phyloP scores from a whole-genome alignment of 2,329 filamentous ascomycete genomes.

The Arthrobotrys conoides region DNA sequence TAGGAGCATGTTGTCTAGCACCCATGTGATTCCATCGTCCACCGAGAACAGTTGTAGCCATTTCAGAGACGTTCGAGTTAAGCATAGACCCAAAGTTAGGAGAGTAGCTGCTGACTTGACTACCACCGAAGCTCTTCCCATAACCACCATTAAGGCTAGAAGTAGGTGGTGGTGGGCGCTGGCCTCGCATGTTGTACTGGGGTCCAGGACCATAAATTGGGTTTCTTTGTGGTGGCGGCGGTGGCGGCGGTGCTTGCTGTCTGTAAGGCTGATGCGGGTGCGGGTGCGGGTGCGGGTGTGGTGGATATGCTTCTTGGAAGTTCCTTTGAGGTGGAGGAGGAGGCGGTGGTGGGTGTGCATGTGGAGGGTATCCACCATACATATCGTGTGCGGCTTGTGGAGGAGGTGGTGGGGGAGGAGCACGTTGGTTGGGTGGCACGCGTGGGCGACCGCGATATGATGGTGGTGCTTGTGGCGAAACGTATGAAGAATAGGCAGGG shows the following conservation, averaged over 20 bases:
- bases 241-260: slow-evolving; percentile 26
- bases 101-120: slow-evolving; percentile 48
- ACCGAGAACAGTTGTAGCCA: slow-evolving; percentile 52
- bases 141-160: slow-evolving; percentile 43
- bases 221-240: slow-evolving; percentile 30
- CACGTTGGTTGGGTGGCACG: slow-evolving; percentile 41
- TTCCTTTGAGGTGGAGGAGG: slow-evolving; percentile 22
- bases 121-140: slow-evolving; percentile 42
- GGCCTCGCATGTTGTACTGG: slow-evolving; percentile 15
- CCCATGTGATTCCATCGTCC: slow-evolving; percentile 40
- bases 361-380: slow-evolving; percentile 24
- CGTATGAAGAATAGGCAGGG: slow-evolving; percentile 37
- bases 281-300: slow-evolving; percentile 40
- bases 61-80: slow-evolving; percentile 51
- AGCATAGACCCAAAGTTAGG: slow-evolving; percentile 57
- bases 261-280: slow-evolving; percentile 45
- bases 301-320: slow-evolving; percentile 42
- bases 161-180: slow-evolving; percentile 22
- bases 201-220: slow-evolving; percentile 50
- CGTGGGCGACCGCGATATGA: slow-evolving; percentile 53
- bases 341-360: no score
- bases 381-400: slow-evolving; percentile 24
- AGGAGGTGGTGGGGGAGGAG: slow-evolving; percentile 37
- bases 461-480: slow-evolving; percentile 45
- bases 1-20: slow-evolving; percentile 41